A percentile compares a stretch with the other conserved stretches of the same genome.
These are phyloP conservation scores for Dionaea muscipula DNA, from an alignment of 179 eudicot genomes.

Conservation along the genomic window DNA sequence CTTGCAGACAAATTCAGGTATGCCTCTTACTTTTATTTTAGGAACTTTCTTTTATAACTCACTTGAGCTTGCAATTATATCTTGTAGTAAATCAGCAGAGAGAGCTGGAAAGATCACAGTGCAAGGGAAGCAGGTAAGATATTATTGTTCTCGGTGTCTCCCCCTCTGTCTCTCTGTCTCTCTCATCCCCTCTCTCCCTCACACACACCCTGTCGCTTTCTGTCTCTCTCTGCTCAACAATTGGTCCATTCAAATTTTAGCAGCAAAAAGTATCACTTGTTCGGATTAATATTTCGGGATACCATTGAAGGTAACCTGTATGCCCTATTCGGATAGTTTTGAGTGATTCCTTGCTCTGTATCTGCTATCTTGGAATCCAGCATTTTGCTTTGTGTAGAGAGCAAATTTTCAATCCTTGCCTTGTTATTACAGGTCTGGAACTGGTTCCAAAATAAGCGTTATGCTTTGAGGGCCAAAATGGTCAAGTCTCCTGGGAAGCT, in stretches of 20 bases:
- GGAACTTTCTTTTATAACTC: not conserved
- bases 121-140: conserved; percentile 69
- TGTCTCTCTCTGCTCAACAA: no score
- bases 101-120: conserved; percentile 60
- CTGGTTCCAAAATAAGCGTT: conserved; percentile 96
- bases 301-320: no score
- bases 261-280: no score
- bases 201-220: no score
- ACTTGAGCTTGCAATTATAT: conserved; percentile 12
- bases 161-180: not conserved
- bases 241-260: no score
- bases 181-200: not conserved
- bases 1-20: conserved; percentile 75
- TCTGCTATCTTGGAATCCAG: no score
- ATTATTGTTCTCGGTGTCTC: not conserved
- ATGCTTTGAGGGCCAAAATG: conserved; percentile 71
- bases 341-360: no score
- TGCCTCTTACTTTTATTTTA: not conserved
- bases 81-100: conserved; percentile 47
- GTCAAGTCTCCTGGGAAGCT: conserved; percentile 42
- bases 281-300: no score
- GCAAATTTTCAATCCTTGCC: no score
- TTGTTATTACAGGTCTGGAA: conserved; percentile 59
- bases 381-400: no score
- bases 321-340: no score